Percentiles rank a stretch among this genome's conserved stretches.
These are phyloP conservation scores for Lactarius akahatsu DNA, from an alignment of 768 basidiomycete genomes.

Conservation along the genomic window DNA sequence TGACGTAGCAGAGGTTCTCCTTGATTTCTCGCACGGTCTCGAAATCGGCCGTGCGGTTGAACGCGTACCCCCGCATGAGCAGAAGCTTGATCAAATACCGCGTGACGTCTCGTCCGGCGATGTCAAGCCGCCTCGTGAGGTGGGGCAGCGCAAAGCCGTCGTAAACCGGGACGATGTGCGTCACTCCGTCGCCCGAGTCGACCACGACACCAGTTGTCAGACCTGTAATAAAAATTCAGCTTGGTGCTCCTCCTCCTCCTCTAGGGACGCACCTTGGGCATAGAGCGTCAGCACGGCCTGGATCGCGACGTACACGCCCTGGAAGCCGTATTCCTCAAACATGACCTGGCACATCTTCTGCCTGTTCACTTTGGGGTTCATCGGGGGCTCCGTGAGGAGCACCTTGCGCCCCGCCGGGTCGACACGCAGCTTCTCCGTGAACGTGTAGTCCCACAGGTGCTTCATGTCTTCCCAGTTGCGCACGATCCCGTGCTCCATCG, in stretches of 20 bases:
- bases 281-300: constrained; percentile 98
- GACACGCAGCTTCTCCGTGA: constrained; percentile 90
- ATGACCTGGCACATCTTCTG: constrained; percentile 96
- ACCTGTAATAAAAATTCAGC: constrained; percentile 51
- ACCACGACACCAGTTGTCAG: constrained; percentile 98
- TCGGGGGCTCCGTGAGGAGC: constrained; percentile 95
- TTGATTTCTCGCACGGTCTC: constrained; percentile 99
- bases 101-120: constrained; percentile 97
- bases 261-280: constrained; percentile 78
- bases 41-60: constrained; percentile 99
- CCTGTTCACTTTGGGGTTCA: constrained; percentile 95
- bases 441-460: constrained; percentile 97
- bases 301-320: constrained; percentile 95
- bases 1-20: constrained; percentile 97
- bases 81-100: constrained; percentile 99
- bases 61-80: constrained; percentile 99
- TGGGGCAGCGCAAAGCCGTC: constrained; percentile 96
- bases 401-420: constrained; percentile 87
- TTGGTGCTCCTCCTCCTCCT: not conserved
- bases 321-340: constrained; percentile 98
- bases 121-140: constrained; percentile 90
- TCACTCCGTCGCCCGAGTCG: constrained; percentile 98
- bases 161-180: constrained; percentile 98
- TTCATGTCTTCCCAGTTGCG: constrained; percentile 99
- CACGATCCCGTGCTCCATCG: constrained; percentile 99